phyloP scores from a whole-genome alignment of 2,329 filamentous ascomycete genomes.

The Pestalotiopsis sp. region DNA sequence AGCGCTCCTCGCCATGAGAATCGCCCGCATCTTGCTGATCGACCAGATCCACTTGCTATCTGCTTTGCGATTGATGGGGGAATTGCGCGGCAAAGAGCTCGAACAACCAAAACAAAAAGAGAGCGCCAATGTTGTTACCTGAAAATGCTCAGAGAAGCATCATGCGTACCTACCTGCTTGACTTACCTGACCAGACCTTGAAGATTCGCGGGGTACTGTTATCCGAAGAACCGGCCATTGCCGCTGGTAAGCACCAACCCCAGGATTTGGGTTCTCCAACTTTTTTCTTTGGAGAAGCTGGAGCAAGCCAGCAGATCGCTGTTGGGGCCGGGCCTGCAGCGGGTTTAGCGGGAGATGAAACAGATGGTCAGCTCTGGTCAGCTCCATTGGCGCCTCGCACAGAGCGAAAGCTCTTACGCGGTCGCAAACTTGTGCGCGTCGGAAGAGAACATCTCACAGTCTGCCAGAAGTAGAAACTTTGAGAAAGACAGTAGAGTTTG shows the following conservation, averaged over 20 bases:
- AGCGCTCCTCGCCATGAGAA: conserved; percentile 40
- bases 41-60: background rate
- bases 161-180: background rate
- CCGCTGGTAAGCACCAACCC: conserved; percentile 18
- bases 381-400: background rate
- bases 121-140: background rate
- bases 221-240: conserved; percentile 19
- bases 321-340: background rate
- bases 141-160: background rate
- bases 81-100: background rate
- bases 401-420: background rate
- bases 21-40: conserved; percentile 42
- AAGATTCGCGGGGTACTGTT: conserved; percentile 16
- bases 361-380: background rate
- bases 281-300: conserved; percentile 1
- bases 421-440: too few relatives aligned
- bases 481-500: background rate
- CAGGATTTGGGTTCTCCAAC: conserved; percentile 12
- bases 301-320: background rate
- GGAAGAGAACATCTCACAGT: background rate
- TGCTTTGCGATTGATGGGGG: background rate
- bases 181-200: background rate
- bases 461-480: background rate
- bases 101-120: background rate
- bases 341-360: background rate